A percentile compares a stretch with the other conserved stretches of the same genome.
Conservation (phyloP, 164 flowering plant species). For the Kalanchoe fedtschenkoi region DNA sequence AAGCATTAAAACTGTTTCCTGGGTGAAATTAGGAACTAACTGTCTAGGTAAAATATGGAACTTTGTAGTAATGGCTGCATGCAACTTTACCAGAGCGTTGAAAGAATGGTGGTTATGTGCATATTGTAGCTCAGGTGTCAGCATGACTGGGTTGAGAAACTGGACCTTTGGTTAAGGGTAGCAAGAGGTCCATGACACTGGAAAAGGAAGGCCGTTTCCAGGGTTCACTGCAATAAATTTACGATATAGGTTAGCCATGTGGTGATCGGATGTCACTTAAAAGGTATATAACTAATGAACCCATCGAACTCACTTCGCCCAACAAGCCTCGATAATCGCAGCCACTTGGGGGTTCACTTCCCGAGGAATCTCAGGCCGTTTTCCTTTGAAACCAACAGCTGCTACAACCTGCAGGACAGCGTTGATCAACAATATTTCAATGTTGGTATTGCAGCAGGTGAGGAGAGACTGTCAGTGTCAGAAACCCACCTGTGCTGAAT, state of each 20-base stretch:
- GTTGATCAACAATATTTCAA: neutral
- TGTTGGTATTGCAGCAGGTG: neutral
- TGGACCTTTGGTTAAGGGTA: conserved; percentile 43
- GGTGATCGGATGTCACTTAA: neutral
- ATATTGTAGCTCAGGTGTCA: conserved; percentile 24
- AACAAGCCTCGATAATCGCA: conserved; percentile 67
- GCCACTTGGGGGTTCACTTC: conserved; percentile 63
- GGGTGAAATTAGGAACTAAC: too few relatives aligned
- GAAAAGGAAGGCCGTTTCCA: conserved; percentile 82
- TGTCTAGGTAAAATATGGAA: too few relatives aligned
- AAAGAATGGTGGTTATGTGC: conserved; percentile 24
- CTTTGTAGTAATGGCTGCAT: too few relatives aligned
- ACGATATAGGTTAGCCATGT: neutral
- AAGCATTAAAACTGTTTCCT: too few relatives aligned
- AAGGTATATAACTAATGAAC: neutral
- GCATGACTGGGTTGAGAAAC: conserved; percentile 32
- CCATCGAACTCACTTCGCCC: conserved; percentile 54
- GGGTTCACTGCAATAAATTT: conserved; percentile 53
- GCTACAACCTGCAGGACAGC: conserved; percentile 62
- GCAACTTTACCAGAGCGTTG: conserved; percentile 14
- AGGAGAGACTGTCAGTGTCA: conserved; percentile 2
- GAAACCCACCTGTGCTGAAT: conserved; percentile 70
- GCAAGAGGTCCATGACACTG: conserved; percentile 64
- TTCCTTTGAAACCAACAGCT: conserved; percentile 76
- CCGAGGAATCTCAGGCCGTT: conserved; percentile 74